Evolutionary conservation across 495 filamentous ascomycete species (phyloP).

Genomic region (Daldinia vernicosa): DNA sequence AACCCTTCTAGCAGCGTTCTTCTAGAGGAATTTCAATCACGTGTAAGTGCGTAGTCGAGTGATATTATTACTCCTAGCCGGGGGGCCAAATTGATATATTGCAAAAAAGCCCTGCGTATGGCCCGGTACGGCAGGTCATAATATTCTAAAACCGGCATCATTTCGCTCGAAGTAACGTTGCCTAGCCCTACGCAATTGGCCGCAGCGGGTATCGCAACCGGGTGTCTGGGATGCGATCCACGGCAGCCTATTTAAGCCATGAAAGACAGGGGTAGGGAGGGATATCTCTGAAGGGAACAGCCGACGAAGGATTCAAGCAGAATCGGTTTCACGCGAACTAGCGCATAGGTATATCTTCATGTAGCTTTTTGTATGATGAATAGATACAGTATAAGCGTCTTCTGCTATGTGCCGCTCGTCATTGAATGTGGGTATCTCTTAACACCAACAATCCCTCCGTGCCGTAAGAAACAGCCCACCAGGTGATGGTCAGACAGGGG

Average conservation of each 20-base stretch:
- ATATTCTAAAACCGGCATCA: background rate
- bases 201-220: background rate
- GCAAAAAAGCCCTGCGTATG: background rate
- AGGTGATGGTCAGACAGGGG: background rate
- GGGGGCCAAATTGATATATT: background rate
- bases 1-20: background rate
- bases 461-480: background rate
- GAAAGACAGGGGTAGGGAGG: background rate
- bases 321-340: background rate
- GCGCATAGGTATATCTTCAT: background rate
- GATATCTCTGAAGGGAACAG: background rate
- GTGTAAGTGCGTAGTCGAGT: background rate
- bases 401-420: background rate
- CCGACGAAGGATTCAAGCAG: background rate
- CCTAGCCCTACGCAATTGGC: slow-evolving; percentile 5
- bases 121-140: slow-evolving; percentile 14
- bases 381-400: background rate
- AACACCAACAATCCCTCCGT: background rate
- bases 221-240: background rate
- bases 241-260: background rate
- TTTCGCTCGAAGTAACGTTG: slow-evolving; percentile 9
- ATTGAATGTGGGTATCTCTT: background rate
- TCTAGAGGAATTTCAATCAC: background rate
- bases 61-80: background rate
- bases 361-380: background rate